phyloP scores from a whole-genome alignment of 176 grass and related monocot genomes.

The Bothriochloa decipiens region DNA sequence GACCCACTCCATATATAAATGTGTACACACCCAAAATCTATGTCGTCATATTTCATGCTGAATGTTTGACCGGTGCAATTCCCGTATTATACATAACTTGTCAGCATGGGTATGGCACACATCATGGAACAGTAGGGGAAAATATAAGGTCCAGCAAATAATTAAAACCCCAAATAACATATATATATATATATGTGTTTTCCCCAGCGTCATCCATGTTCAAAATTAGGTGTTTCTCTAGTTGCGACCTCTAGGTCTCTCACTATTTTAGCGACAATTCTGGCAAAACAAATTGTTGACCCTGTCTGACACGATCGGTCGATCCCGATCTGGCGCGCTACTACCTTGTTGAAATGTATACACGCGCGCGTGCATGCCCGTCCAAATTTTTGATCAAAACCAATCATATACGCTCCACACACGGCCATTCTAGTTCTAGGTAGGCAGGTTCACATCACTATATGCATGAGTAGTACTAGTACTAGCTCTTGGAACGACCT shows the following conservation, averaged over 20 bases:
- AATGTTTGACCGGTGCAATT: slow-evolving; percentile 23
- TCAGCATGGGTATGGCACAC: slow-evolving; percentile 14
- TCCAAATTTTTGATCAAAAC: slow-evolving; percentile 36
- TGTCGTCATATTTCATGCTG: slow-evolving; percentile 55
- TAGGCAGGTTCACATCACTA: slow-evolving; percentile 49
- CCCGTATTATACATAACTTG: not conserved
- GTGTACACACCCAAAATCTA: slow-evolving; percentile 32
- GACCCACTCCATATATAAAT: slow-evolving; percentile 21
- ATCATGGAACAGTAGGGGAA: slow-evolving; percentile 24
- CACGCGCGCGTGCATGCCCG: slow-evolving; percentile 1
- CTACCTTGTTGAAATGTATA: not conserved
- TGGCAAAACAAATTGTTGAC: not conserved
- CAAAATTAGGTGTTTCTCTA: slow-evolving; percentile 2
- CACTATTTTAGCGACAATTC: slow-evolving; percentile 21
- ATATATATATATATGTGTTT: not conserved
- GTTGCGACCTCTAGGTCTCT: not conserved
- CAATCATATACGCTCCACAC: slow-evolving; percentile 36
- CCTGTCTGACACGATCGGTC: not conserved
- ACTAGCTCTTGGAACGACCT: slow-evolving; percentile 46
- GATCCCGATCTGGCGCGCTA: not conserved
- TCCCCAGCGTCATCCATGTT: not conserved
- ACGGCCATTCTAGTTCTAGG: slow-evolving; percentile 29
- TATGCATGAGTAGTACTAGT: slow-evolving; percentile 30
- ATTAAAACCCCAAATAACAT: not conserved
- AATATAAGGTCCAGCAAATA: not conserved